A percentile compares a stretch with the other conserved stretches of the same genome.
Conservation (phyloP, 495 filamentous ascomycete genomes). For the Hypoxylon intermedium region DNA sequence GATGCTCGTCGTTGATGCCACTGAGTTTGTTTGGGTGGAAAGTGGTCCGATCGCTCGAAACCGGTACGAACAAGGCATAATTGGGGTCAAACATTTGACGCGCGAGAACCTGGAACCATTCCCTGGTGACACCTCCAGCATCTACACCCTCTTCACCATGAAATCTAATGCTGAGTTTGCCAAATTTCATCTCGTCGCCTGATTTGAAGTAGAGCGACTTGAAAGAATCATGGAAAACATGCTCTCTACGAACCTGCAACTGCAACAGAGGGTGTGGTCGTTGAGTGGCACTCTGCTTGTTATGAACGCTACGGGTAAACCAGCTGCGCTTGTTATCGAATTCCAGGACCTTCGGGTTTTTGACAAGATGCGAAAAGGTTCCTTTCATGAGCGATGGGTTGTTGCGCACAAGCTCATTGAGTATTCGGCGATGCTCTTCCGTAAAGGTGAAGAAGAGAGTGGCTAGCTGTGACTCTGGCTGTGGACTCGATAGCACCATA, state of each 20-base stretch:
- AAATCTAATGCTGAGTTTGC: conserved; percentile 97
- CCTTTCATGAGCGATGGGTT: conserved; percentile 98
- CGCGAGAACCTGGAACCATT: conserved; percentile 99
- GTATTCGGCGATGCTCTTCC: conserved; percentile 95
- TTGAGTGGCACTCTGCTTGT: conserved; percentile 69
- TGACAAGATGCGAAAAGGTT: conserved; percentile 91
- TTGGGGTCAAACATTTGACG: conserved; percentile 99
- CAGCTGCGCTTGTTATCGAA: conserved; percentile 99
- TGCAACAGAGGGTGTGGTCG: conserved; percentile 75
- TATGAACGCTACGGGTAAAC: conserved; percentile 92
- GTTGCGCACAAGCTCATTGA: conserved; percentile 96
- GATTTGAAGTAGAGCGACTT: conserved; percentile 94
- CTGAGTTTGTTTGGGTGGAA: conserved; percentile 97
- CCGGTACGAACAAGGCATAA: conserved; percentile 94
- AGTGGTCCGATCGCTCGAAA: conserved; percentile 96
- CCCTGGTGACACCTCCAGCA: conserved; percentile 94
- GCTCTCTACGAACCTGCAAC: conserved; percentile 87
- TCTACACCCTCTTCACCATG: conserved; percentile 97
- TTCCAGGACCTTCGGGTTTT: conserved; percentile 98
- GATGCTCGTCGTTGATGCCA: conserved; percentile 91
- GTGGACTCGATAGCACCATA: conserved; percentile 75
- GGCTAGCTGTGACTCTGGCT: conserved; percentile 82
- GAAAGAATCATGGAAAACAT: conserved; percentile 98
- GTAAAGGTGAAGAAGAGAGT: conserved; percentile 97
- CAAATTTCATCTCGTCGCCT: conserved; percentile 95